Conservation (phyloP, 108 stramenopile species). For the Pseudonitzschia delicatissima region DNA sequence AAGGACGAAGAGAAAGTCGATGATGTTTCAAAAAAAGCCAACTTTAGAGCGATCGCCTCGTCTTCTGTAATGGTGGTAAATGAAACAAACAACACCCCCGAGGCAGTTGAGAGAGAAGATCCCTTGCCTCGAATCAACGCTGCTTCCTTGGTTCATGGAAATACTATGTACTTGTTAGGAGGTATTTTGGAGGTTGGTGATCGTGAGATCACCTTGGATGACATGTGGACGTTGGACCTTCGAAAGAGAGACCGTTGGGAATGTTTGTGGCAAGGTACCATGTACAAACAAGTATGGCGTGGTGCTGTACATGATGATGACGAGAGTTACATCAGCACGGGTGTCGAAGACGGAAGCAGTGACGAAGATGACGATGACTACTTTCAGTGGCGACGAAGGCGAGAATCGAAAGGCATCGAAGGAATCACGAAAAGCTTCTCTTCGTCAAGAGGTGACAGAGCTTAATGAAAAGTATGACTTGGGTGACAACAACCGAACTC, state of each 20-base stretch:
- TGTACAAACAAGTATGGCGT: slow-evolving; percentile 89
- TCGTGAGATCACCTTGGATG: slow-evolving; percentile 88
- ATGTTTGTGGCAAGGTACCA: slow-evolving; percentile 79
- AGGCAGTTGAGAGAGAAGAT: slow-evolving; percentile 60
- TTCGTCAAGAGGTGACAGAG: slow-evolving; percentile 60
- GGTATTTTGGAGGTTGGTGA: slow-evolving; percentile 91
- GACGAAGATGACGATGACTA: slow-evolving; percentile 46
- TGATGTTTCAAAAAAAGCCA: background rate
- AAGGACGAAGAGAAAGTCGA: background rate
- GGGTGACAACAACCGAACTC: slow-evolving; percentile 52
- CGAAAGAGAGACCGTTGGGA: slow-evolving; percentile 82
- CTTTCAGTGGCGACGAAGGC: slow-evolving; percentile 29
- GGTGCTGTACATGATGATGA: slow-evolving; percentile 76
- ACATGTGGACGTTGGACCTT: slow-evolving; percentile 84
- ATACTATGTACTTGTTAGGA: slow-evolving; percentile 67
- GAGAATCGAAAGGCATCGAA: slow-evolving; percentile 40
- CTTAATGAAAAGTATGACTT: slow-evolving; percentile 60
- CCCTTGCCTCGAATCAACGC: slow-evolving; percentile 85
- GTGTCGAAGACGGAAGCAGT: slow-evolving; percentile 59
- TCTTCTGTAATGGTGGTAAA: slow-evolving; percentile 68
- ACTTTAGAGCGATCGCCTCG: slow-evolving; percentile 27
- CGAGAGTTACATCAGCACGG: slow-evolving; percentile 74
- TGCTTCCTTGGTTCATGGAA: slow-evolving; percentile 41
- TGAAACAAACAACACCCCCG: slow-evolving; percentile 54
- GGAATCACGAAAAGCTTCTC: slow-evolving; percentile 39